Percentiles rank a stretch among this genome's conserved stretches.
These are phyloP conservation scores for Nigrospora oryzae DNA, from an alignment of 2,329 filamentous ascomycete genomes.

Conservation along the genomic window DNA sequence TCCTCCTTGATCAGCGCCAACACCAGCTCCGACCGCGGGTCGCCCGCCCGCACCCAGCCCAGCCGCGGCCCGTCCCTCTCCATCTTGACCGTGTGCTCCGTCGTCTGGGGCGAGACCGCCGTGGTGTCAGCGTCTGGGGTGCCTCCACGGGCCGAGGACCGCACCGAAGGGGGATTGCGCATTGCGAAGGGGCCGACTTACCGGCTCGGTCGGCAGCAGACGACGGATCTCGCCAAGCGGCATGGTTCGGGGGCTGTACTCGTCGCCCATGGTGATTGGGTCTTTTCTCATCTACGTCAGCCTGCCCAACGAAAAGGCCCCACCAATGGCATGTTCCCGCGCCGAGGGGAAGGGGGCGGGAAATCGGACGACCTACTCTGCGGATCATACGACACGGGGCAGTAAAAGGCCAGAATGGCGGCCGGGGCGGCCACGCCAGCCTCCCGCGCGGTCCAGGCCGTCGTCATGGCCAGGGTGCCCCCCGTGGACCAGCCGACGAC, in stretches of 20 bases:
- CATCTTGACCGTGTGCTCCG: conserved; percentile 7
- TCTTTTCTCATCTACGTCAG: background rate
- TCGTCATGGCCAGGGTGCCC: background rate
- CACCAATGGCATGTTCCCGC: too few species aligned
- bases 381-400: background rate
- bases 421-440: conserved; percentile 1
- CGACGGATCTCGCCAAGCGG: background rate
- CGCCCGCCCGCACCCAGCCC: conserved; percentile 9
- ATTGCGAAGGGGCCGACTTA: background rate
- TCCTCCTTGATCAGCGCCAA: conserved; percentile 11
- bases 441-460: conserved; percentile 6
- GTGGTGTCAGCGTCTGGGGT: too few species aligned
- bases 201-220: background rate
- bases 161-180: too few species aligned
- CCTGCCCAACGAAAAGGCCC: too few species aligned
- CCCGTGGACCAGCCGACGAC: background rate
- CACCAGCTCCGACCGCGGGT: conserved; percentile 10
- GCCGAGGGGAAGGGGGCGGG: too few species aligned
- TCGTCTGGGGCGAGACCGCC: background rate
- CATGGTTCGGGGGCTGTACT: background rate
- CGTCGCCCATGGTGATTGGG: background rate
- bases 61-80: conserved; percentile 7
- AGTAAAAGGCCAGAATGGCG: background rate
- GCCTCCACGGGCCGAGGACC: background rate
- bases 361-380: background rate